Percentiles rank a stretch among this genome's conserved stretches.
Conservation (phyloP, 768 basidiomycete genomes). For the Austroboletus eburneus region DNA sequence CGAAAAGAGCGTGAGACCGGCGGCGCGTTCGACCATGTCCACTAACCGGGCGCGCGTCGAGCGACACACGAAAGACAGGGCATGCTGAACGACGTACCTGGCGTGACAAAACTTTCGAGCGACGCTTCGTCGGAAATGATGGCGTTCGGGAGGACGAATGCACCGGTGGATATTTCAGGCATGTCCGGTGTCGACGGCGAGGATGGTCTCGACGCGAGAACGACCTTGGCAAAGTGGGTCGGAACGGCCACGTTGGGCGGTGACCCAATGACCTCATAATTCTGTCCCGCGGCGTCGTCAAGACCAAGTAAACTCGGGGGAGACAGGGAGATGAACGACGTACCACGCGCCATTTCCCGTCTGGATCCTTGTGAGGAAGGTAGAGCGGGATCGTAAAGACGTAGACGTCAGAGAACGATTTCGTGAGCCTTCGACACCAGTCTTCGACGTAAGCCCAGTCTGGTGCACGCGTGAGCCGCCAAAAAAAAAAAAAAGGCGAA, state of each 20-base stretch:
- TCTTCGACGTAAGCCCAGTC: conserved; percentile 98
- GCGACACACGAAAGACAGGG: neutral
- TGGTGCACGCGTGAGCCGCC: conserved; percentile 25
- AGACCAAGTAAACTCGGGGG: neutral
- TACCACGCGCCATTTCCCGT: conserved; percentile 96
- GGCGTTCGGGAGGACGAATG: conserved; percentile 96
- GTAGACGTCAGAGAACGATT: conserved; percentile 89
- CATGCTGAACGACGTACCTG: too few species aligned
- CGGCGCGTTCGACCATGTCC: conserved; percentile 86
- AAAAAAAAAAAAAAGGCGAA: neutral
- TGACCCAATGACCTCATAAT: conserved; percentile 90
- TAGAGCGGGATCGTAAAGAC: conserved; percentile 98
- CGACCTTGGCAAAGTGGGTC: conserved; percentile 97
- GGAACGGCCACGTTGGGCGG: conserved; percentile 91
- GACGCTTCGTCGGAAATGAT: conserved; percentile 81
- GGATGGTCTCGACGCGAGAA: conserved; percentile 70
- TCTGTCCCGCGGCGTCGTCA: conserved; percentile 38
- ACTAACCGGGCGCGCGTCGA: conserved; percentile 43
- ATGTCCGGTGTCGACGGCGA: conserved; percentile 69
- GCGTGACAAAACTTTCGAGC: conserved; percentile 75
- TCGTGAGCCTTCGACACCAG: conserved; percentile 89
- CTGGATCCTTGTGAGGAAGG: conserved; percentile 76
- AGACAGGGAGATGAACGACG: conserved; percentile 29
- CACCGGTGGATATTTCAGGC: conserved; percentile 80
- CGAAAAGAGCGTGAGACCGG: conserved; percentile 86